These are phyloP conservation scores for Cryomyces antarcticus DNA, from an alignment of 495 filamentous ascomycete species.

Conservation along the genomic window DNA sequence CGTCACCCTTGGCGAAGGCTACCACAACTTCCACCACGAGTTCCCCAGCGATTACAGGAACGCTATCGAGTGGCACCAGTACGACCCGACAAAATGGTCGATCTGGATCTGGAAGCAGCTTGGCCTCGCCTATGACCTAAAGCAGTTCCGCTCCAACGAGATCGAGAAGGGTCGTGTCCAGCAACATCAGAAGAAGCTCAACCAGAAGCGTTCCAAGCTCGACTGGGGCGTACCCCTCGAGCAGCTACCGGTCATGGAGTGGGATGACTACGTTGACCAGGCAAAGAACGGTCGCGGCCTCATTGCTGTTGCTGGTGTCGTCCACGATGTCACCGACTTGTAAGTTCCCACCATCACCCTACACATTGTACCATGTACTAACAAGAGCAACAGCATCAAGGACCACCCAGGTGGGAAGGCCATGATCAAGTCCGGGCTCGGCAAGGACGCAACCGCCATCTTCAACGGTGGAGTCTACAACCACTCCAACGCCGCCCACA, in stretches of 20 bases:
- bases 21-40: conserved; percentile 99
- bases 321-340: conserved; percentile 86
- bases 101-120: conserved; percentile 92
- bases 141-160: conserved; percentile 94
- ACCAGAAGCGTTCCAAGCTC: conserved; percentile 77
- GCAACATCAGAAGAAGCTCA: conserved; percentile 97
- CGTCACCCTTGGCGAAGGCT: conserved; percentile 90
- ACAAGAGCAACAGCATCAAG: conserved; percentile 34
- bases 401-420: conserved; percentile 94
- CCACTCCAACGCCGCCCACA: conserved; percentile 95
- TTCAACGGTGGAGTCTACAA: conserved; percentile 99
- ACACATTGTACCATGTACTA: no score
- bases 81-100: conserved; percentile 95
- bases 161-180: conserved; percentile 98
- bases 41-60: conserved; percentile 99
- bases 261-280: conserved; percentile 86
- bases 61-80: conserved; percentile 94
- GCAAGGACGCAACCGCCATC: conserved; percentile 96
- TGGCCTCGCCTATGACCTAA: conserved; percentile 83
- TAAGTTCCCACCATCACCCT: no score
- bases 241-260: conserved; percentile 85
- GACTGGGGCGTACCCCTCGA: conserved; percentile 95
- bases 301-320: conserved; percentile 76
- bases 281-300: conserved; percentile 74
- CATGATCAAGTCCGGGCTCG: conserved; percentile 77